Percentiles rank a stretch among this genome's conserved stretches.
phyloP scores from a whole-genome alignment of 331 rosid genomes.

The Spiraea crenata region DNA sequence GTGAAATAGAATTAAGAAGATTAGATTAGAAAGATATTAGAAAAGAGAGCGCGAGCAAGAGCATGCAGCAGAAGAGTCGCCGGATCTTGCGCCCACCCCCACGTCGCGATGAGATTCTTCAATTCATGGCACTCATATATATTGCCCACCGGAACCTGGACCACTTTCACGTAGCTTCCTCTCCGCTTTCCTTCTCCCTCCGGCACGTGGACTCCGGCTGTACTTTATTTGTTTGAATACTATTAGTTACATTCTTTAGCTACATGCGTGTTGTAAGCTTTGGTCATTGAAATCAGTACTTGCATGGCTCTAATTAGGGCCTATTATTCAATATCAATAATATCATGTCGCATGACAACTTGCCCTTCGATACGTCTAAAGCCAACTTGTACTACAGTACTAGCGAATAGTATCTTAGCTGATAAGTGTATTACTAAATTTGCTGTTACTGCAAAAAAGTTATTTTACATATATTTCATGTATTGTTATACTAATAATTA shows the following conservation, averaged over 20 bases:
- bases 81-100: constrained; percentile 65
- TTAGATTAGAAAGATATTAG: constrained; percentile 3
- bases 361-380: no score
- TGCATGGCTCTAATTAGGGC: neutral
- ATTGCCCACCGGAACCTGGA: constrained; percentile 7
- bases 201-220: constrained; percentile 46
- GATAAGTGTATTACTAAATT: no score
- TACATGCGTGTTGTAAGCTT: constrained; percentile 17
- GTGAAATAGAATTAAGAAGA: constrained; percentile 9
- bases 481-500: no score
- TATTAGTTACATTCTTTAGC: constrained; percentile 36
- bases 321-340: no score
- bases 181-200: constrained; percentile 31
- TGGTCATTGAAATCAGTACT: constrained; percentile 14
- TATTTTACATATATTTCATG: no score
- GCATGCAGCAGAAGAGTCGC: constrained; percentile 53
- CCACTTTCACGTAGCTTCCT: constrained; percentile 35
- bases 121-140: neutral
- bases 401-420: no score
- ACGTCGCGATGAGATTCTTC: constrained; percentile 67
- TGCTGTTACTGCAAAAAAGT: no score
- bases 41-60: constrained; percentile 13
- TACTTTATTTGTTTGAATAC: constrained; percentile 10
- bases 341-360: no score
- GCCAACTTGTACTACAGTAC: no score